phyloP scores from a whole-genome alignment of 345 rosid genomes.

The Eucalyptus lansdowneana region DNA sequence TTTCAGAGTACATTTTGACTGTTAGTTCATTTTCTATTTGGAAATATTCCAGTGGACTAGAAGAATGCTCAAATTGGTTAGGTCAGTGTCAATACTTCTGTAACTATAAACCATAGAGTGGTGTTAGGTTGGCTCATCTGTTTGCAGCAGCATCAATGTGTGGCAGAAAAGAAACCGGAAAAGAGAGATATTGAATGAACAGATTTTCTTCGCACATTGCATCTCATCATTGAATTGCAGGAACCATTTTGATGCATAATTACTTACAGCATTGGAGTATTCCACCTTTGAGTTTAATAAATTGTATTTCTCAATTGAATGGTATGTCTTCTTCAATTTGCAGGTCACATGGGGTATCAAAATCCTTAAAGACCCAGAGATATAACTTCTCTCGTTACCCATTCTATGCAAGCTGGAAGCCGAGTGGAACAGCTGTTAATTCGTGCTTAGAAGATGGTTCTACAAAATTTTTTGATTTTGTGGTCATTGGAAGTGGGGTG shows the following conservation, averaged over 20 bases:
- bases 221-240: not conserved
- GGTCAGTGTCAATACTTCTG: not conserved
- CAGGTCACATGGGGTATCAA: constrained; percentile 53
- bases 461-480: constrained; percentile 74
- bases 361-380: constrained; percentile 21
- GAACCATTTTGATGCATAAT: not conserved
- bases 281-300: not conserved
- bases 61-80: not conserved
- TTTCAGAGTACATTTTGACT: not conserved
- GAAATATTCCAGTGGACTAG: not conserved
- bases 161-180: not conserved
- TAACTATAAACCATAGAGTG: not conserved
- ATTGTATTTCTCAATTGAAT: not conserved
- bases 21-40: not conserved
- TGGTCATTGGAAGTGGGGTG: constrained; percentile 92
- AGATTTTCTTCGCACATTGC: not conserved
- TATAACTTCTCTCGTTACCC: constrained; percentile 15
- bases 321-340: not conserved
- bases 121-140: not conserved
- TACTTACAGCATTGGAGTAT: not conserved
- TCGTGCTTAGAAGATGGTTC: constrained; percentile 30
- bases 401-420: constrained; percentile 11
- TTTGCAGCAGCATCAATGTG: not conserved
- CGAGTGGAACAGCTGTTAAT: constrained; percentile 6
- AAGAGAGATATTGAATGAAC: not conserved